These are phyloP conservation scores for Paecilomyces formosus DNA, from an alignment of 2,329 filamentous ascomycete species.

Conservation along the genomic window DNA sequence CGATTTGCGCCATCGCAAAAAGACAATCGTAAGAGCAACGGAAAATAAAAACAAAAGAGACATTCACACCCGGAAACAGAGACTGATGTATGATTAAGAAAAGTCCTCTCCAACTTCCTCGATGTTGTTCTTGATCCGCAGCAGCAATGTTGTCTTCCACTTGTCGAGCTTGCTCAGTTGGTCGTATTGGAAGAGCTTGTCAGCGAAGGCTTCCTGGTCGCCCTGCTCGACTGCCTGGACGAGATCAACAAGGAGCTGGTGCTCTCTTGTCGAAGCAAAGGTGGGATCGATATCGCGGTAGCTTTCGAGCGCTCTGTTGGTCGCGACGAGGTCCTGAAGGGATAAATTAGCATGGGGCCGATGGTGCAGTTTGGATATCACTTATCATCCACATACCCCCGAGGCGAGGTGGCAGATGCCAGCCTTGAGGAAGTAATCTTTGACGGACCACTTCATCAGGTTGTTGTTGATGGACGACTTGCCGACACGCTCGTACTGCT, in stretches of 20 bases:
- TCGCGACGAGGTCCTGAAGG: conserved; percentile 62
- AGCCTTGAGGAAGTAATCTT: conserved; percentile 91
- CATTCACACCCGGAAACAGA: background rate
- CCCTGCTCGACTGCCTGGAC: conserved; percentile 65
- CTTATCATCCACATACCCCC: conserved; percentile 27
- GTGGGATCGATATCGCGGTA: conserved; percentile 73
- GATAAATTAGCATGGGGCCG: background rate
- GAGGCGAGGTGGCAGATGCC: conserved; percentile 79
- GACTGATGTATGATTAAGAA: conserved; percentile 39
- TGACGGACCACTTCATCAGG: conserved; percentile 87
- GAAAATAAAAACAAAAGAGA: background rate
- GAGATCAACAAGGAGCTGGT: conserved; percentile 72
- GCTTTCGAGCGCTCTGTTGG: conserved; percentile 69
- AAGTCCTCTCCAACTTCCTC: conserved; percentile 65
- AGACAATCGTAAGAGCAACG: background rate
- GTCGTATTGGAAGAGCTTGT: conserved; percentile 83
- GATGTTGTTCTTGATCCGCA: conserved; percentile 77
- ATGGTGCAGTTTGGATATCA: background rate
- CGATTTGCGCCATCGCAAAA: background rate
- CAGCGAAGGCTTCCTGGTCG: conserved; percentile 75
- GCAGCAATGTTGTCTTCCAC: conserved; percentile 86
- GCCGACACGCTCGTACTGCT: conserved; percentile 77
- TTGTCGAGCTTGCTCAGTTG: conserved; percentile 90
- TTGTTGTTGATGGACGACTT: conserved; percentile 75
- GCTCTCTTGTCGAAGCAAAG: conserved; percentile 71